Conservation (phyloP, 129 eudicot species). For the Helianthus annuus region HanXRQr2.0-SUNRISE NC_035447.2:7530277-7530776, state of each 20-base stretch:
- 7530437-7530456: constrained; percentile 63
- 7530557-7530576: too few relatives aligned
- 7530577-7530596: too few relatives aligned
- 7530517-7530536: too few relatives aligned
- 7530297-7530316: too few relatives aligned
- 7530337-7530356: background rate
- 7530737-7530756: constrained; percentile 52
- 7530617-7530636: constrained; percentile 45
- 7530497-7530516: constrained; percentile 28
- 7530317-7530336: background rate
- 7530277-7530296: too few relatives aligned
- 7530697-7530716: constrained; percentile 64
- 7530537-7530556: too few relatives aligned
- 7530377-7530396: constrained; percentile 66
- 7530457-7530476: constrained; percentile 66
- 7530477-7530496: constrained; percentile 54
- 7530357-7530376: constrained; percentile 79
- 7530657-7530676: constrained; percentile 78
- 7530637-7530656: constrained; percentile 63
- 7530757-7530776: constrained; percentile 54
- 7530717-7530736: constrained; percentile 64
- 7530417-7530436: constrained; percentile 50
- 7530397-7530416: constrained; percentile 43
- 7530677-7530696: constrained; percentile 59
- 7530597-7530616: constrained; percentile 39